phyloP scores from a whole-genome alignment of 2,329 filamentous ascomycete species.

The Fusarium chuoi region DNA sequence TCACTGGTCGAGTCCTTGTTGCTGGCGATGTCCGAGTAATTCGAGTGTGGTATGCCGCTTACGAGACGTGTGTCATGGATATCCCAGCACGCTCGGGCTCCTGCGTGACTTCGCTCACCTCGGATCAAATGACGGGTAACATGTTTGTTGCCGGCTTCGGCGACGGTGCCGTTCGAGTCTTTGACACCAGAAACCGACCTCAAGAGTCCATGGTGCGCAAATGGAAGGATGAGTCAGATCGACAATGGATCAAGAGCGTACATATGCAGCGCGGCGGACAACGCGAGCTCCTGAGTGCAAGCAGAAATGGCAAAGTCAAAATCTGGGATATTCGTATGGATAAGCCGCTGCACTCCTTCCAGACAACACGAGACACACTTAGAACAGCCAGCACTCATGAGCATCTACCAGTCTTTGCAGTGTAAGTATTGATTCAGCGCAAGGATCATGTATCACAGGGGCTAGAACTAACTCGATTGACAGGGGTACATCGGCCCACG shows the following conservation, averaged over 20 bases:
- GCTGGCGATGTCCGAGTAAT: slow-evolving; percentile 97
- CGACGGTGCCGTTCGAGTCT: slow-evolving; percentile 92
- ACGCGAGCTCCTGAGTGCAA: slow-evolving; percentile 89
- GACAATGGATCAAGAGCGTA: slow-evolving; percentile 94
- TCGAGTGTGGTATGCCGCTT: slow-evolving; percentile 93
- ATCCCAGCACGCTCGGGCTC: slow-evolving; percentile 94
- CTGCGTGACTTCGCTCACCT: slow-evolving; percentile 94
- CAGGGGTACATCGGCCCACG: slow-evolving; percentile 88
- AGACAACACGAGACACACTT: slow-evolving; percentile 79
- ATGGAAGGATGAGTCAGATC: slow-evolving; percentile 88
- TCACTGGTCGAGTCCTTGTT: slow-evolving; percentile 93
- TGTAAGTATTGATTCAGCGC: slow-evolving; percentile 67
- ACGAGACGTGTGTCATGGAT: slow-evolving; percentile 91
- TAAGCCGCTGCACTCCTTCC: slow-evolving; percentile 76
- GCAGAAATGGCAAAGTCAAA: slow-evolving; percentile 91
- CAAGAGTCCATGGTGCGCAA: slow-evolving; percentile 94
- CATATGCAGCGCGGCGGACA: slow-evolving; percentile 97
- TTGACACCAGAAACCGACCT: slow-evolving; percentile 85
- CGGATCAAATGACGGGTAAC: slow-evolving; percentile 97
- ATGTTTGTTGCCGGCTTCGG: slow-evolving; percentile 97
- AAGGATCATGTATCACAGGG: neutral
- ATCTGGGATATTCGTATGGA: slow-evolving; percentile 97
- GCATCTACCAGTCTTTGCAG: slow-evolving; percentile 93
- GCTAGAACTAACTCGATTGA: slow-evolving; percentile 42
- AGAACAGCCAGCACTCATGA: slow-evolving; percentile 93